Evolutionary conservation across 2,329 filamentous ascomycete genomes (phyloP), one percentile per base, ranked within the genome.

Genomic region (Botrytis fragariae): DNA sequence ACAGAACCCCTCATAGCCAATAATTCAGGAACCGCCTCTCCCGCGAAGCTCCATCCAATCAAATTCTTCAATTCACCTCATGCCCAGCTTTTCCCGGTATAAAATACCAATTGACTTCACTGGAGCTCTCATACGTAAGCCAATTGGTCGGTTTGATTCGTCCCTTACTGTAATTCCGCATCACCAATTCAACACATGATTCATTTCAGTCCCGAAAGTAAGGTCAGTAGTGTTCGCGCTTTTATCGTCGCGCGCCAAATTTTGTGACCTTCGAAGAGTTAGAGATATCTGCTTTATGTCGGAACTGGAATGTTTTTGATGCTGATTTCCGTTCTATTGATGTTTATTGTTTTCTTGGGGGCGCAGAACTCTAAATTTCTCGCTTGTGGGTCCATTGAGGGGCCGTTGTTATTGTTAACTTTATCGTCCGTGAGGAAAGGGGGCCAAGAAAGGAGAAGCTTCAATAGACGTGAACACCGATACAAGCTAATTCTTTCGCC

Each of bases 331-430:
- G 12, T 54, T 45, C 3, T 57, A 20, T 67, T 65, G 37, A 67
- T 72, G 29, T 37, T 35, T 44, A 22, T 59, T 51, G 35, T 71
- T 65, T 65, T 71, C 45, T 67, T 72, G 61, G 70, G 61, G 70
- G 70, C 70, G 70, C n/a, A 67, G 45, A 42, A 67, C 22, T 32
- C 3, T 51, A 54, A n/a, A 57, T 72, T 45, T 59, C 70, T 72
- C 70, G 70, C 70, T 72, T 72, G 45, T 64, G 20, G 45, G 20
- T 45, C 70, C 37, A 64, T 72, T 35, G 62, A 67, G n/a, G 35
- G n/a, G 69, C 60, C 60, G n/a, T 45, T 67, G 29, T 67, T 67
- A 59, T 72, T 65, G 70, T 59, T 57, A 42, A 69, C 37, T 32
- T 44, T 25, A 32, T 57, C 48, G 54, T 59, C 54, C 39, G 32